phyloP scores from a whole-genome alignment of 2,329 filamentous ascomycete genomes.

The Cladosporium sp. region DNA sequence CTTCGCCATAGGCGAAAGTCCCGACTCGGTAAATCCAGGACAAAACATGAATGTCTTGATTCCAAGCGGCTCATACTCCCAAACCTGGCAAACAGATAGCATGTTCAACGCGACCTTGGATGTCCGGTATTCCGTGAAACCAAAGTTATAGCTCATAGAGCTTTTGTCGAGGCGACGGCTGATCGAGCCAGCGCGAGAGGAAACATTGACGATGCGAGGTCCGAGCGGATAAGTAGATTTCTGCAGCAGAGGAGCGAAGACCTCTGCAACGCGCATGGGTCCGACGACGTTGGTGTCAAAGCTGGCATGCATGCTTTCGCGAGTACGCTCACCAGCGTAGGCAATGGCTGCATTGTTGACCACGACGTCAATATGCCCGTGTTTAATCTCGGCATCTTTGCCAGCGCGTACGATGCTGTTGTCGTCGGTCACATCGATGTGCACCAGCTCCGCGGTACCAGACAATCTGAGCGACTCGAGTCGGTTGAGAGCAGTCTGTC shows the following conservation, averaged over 20 bases:
- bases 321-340: constrained; percentile 19
- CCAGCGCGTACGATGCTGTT: constrained; percentile 23
- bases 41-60: constrained; percentile 38
- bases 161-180: constrained; percentile 25
- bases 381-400: constrained; percentile 16
- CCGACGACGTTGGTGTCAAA: constrained; percentile 29
- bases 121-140: constrained; percentile 29
- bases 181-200: constrained; percentile 34
- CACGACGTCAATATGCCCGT: constrained; percentile 31
- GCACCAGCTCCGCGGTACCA: constrained; percentile 22
- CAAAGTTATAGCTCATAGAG: constrained; percentile 27
- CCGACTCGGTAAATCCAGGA: constrained; percentile 36
- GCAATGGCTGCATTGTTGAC: constrained; percentile 38
- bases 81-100: constrained; percentile 30
- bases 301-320: constrained; percentile 24
- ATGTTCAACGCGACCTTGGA: constrained; percentile 40
- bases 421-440: constrained; percentile 24
- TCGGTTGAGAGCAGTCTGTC: constrained; percentile 29
- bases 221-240: constrained; percentile 16
- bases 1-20: constrained; percentile 20
- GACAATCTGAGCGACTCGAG: constrained; percentile 19
- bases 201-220: constrained; percentile 34
- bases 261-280: constrained; percentile 19
- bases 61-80: constrained; percentile 23
- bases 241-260: constrained; percentile 25